Conservation (phyloP, 2,329 filamentous ascomycete species). For the Neonectria sp. region DNA sequence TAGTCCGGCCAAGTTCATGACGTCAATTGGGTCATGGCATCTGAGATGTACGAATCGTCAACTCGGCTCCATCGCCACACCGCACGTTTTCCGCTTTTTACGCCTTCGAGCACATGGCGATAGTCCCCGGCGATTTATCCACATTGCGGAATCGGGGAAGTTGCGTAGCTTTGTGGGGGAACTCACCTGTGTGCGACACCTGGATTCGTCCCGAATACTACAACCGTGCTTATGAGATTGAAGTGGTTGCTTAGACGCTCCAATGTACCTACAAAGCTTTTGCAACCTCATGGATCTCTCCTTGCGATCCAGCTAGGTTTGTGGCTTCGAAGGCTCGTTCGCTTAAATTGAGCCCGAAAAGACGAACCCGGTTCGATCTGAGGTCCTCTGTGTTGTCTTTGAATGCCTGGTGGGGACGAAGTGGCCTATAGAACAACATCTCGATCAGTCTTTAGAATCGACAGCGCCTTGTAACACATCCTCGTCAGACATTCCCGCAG, state of each 20-base stretch:
- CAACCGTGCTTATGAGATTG: background rate
- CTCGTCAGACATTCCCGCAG: background rate
- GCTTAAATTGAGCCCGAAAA: background rate
- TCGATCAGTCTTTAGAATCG: background rate
- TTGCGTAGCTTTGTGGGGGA: conserved; percentile 9
- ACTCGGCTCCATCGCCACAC: conserved; percentile 44
- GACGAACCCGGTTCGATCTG: background rate
- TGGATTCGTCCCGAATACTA: background rate
- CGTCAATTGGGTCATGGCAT: too few relatives aligned
- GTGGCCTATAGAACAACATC: background rate
- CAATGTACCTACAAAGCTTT: background rate
- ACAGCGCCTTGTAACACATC: too few relatives aligned
- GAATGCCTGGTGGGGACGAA: conserved; percentile 12
- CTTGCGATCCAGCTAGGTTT: conserved; percentile 1
- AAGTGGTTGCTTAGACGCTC: conserved; percentile 2
- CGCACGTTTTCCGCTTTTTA: background rate
- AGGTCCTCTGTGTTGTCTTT: conserved; percentile 9
- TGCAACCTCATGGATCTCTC: background rate
- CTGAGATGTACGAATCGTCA: conserved; percentile 51
- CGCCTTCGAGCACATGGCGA: background rate
- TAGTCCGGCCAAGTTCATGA: too few relatives aligned
- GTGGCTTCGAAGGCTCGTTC: background rate
- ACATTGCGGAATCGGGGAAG: background rate
- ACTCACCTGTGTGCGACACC: conserved; percentile 23
- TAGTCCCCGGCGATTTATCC: background rate